Conservation (phyloP, 2,329 filamentous ascomycete genomes). For the Rhynchosporium secalis region DNA sequence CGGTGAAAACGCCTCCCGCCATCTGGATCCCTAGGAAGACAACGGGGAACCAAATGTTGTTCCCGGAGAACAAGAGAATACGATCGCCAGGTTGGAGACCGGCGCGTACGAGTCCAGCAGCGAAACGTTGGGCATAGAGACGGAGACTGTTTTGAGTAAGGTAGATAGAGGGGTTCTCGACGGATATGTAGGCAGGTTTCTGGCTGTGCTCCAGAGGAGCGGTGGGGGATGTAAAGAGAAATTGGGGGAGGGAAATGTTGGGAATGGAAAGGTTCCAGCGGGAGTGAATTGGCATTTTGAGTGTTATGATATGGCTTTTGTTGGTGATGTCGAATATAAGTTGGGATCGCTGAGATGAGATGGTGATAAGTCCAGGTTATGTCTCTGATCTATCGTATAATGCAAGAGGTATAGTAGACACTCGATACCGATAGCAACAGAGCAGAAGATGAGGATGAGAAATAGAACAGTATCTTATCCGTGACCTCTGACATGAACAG, state of each 20-base stretch:
- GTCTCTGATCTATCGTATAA: no score
- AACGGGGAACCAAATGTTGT: constrained; percentile 70
- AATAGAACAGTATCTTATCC: no score
- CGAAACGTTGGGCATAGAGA: constrained; percentile 70
- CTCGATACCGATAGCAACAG: no score
- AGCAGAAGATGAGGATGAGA: no score
- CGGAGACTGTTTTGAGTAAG: constrained; percentile 66
- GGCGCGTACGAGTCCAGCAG: constrained; percentile 62
- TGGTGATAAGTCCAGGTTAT: no score
- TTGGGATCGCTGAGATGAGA: no score
- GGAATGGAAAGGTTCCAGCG: constrained; percentile 32
- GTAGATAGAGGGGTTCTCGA: constrained; percentile 63
- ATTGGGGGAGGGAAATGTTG: constrained; percentile 52
- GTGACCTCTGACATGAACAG: no score
- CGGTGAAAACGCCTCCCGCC: constrained; percentile 77
- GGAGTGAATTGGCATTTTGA: constrained; percentile 33
- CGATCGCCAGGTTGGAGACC: constrained; percentile 69
- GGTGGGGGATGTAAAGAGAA: constrained; percentile 54
- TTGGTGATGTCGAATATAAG: neutral
- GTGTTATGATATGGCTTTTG: neutral
- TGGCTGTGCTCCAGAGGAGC: constrained; percentile 44
- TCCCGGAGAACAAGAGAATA: constrained; percentile 71
- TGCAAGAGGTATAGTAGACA: no score
- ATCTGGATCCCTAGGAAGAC: constrained; percentile 73
- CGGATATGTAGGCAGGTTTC: constrained; percentile 59